Conservation (phyloP, 371 early-diverging fungal species). For the Phascolomyces articulosus region DNA sequence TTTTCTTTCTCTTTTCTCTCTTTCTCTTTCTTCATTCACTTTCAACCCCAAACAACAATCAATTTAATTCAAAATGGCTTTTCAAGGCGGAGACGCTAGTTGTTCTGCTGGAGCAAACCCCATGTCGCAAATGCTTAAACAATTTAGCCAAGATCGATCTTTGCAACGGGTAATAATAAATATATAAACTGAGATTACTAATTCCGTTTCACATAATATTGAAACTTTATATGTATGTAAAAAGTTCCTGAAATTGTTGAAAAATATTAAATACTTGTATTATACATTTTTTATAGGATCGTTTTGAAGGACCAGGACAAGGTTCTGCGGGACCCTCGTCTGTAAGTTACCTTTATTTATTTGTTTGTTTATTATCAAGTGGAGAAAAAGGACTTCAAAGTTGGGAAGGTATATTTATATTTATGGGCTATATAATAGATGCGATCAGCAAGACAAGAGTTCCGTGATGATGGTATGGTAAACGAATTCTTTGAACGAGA, state of each 20-base stretch:
- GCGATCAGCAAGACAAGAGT: constrained; percentile 23
- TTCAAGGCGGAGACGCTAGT: constrained; percentile 42
- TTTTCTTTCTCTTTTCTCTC: constrained; percentile 9
- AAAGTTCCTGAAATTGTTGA: constrained; percentile 6
- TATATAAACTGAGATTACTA: neutral
- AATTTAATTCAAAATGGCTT: constrained; percentile 46
- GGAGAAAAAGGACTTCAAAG: neutral
- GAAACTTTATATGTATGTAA: no score
- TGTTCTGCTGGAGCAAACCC: constrained; percentile 58
- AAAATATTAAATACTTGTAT: neutral
- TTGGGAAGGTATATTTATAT: constrained; percentile 1
- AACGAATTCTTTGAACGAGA: constrained; percentile 66
- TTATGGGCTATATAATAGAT: constrained; percentile 21
- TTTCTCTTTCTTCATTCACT: constrained; percentile 4
- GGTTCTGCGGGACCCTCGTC: constrained; percentile 35
- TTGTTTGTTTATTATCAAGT: neutral
- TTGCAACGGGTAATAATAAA: constrained; percentile 59
- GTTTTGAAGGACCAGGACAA: constrained; percentile 37
- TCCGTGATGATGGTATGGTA: constrained; percentile 44
- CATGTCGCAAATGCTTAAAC: constrained; percentile 46
- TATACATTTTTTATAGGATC: constrained; percentile 28
- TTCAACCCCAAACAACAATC: neutral
- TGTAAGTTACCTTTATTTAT: constrained; percentile 19
- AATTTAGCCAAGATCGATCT: constrained; percentile 75
- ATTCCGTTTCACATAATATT: neutral